A percentile compares a stretch with the other conserved stretches of the same genome.
phyloP scores from a whole-genome alignment of 2,329 filamentous ascomycete genomes.

The Epichloe gansuensis region DNA sequence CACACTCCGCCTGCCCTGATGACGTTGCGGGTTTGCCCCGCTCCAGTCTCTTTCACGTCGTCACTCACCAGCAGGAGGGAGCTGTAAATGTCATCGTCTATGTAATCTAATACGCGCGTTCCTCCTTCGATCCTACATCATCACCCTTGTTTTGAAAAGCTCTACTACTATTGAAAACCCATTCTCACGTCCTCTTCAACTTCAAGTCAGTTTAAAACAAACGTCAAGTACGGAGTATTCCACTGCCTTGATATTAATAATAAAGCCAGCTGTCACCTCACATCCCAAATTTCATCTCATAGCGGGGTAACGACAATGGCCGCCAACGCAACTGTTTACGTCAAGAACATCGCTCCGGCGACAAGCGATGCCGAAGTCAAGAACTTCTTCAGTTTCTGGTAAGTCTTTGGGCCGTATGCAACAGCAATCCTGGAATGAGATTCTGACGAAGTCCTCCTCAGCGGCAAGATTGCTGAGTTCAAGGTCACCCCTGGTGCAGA shows the following conservation, averaged over 20 bases:
- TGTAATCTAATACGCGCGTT: no score
- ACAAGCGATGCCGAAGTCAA: constrained; percentile 84
- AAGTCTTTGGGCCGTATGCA: constrained; percentile 18
- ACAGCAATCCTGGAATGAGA: not conserved
- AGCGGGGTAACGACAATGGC: constrained; percentile 7
- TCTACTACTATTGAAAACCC: no score
- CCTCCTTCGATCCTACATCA: no score
- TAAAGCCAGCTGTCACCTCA: not conserved
- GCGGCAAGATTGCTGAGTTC: constrained; percentile 82
- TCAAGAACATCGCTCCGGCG: constrained; percentile 72
- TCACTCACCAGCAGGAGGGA: no score
- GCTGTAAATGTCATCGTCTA: no score
- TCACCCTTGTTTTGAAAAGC: no score
- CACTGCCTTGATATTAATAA: not conserved
- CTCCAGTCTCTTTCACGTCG: not conserved
- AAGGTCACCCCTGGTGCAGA: constrained; percentile 58
- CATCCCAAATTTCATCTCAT: not conserved
- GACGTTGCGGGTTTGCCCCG: constrained; percentile 2
- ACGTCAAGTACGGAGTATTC: not conserved
- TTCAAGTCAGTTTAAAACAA: not conserved
- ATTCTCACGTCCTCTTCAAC: no score
- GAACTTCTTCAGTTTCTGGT: constrained; percentile 97
- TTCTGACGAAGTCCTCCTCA: constrained; percentile 21
- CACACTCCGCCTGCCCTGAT: not conserved
- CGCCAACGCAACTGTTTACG: constrained; percentile 43